Evolutionary conservation across 148 eudicot genomes (phyloP).

Genomic region (Silene latifolia): DNA sequence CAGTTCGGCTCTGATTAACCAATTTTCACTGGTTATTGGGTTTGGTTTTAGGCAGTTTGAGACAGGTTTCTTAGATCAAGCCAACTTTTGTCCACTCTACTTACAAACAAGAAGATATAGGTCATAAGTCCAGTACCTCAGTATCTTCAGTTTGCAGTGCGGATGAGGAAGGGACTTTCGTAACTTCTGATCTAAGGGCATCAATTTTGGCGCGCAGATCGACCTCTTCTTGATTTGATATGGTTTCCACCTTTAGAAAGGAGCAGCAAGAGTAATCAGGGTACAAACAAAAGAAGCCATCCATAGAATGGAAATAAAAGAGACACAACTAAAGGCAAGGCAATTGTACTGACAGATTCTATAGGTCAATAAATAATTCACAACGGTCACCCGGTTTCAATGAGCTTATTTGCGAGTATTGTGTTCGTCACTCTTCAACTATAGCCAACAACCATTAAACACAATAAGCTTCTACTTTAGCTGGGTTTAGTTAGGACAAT

Average conservation of each 20-base stretch:
- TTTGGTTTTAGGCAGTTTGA: too few relatives aligned
- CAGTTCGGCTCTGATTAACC: too few relatives aligned
- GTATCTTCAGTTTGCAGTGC: constrained; percentile 46
- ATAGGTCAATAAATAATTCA: neutral
- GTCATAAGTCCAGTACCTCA: constrained; percentile 36
- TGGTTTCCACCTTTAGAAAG: constrained; percentile 60
- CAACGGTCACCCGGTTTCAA: neutral
- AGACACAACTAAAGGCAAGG: neutral
- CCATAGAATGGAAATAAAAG: neutral
- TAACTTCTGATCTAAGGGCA: constrained; percentile 74
- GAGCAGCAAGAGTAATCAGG: neutral
- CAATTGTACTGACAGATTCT: neutral
- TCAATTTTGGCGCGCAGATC: constrained; percentile 82
- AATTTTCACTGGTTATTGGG: too few relatives aligned
- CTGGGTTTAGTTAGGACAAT: too few relatives aligned
- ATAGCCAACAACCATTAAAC: neutral
- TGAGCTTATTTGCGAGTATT: too few relatives aligned
- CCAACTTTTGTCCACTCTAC: too few relatives aligned
- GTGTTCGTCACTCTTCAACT: neutral
- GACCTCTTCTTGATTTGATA: constrained; percentile 81
- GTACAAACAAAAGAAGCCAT: neutral
- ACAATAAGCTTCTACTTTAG: neutral
- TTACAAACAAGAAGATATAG: neutral
- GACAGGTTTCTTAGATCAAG: too few relatives aligned
- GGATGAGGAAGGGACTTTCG: constrained; percentile 68